Base-by-base conservation (phyloP, 495 filamentous ascomycete genomes). In the Aspergillus saccharolyticus region DNA sequence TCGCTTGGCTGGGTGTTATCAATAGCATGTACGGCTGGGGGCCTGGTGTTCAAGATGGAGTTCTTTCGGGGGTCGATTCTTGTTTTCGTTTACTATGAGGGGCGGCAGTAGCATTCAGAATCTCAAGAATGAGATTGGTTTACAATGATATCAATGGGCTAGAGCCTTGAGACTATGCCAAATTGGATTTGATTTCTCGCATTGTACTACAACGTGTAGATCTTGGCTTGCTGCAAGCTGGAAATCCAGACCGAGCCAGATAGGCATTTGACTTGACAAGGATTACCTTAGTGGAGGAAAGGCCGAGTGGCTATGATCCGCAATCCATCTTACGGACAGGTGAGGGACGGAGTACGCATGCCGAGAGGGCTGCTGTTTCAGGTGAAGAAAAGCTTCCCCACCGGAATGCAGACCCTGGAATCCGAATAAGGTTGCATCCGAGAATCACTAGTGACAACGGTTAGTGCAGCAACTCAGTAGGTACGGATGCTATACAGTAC, bases 371-470 rank as follows among this genome's bases (percentile, higher is more conserved):
- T 39, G 33, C 33, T 2, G 33, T 39, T 12, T 39, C n/a, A 12
- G 33, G 33, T 39, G 33, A 2, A n/a, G 33, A 39, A 39, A 39
- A 39, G 7, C 33, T 10, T 57, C 42, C 54, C 56, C 22, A 43
- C 55, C 19, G 62, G 15, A 51, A 70, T 68, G 6, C 51, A 52
- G 50, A n/a, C 24, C 28, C 28, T 10, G 18, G 25, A 42, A 52
- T 49, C 20, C 21, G 14, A n/a, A 49, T 49, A 25, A 49, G 46
- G 46, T 49, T 49, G 33, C 33, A 39, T 39, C 33, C 33, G 33
- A 39, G 9, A 39, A 15, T 39, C 33, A 39, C 33, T 39, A 39
- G 33, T 39, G 6, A 15, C 33, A 39, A 39, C 33, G 12, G 33
- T 39, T 8, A 5, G 33, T 39, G 33, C 33, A 39, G 7, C 33